A percentile compares a stretch with the other conserved stretches of the same genome.
Evolutionary conservation across 164 flowering plant genomes (phyloP).

Genomic region (Vitis vinifera): ASM3070453v1 NC_081806.1:7967001-7967500

Average conservation of each 20-base stretch:
- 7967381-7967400: constrained; percentile 90
- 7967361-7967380: constrained; percentile 92
- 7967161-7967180: constrained; percentile 44
- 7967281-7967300: constrained; percentile 2
- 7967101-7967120: constrained; percentile 72
- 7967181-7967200: constrained; percentile 58
- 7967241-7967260: background rate
- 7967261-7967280: background rate
- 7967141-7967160: constrained; percentile 68
- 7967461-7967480: constrained; percentile 50
- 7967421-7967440: constrained; percentile 86
- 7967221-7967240: background rate
- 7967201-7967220: background rate
- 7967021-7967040: too few relatives aligned
- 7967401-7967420: constrained; percentile 85
- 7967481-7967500: constrained; percentile 47
- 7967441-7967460: constrained; percentile 55
- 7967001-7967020: too few relatives aligned
- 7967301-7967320: constrained; percentile 60
- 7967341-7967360: constrained; percentile 83
- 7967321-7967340: constrained; percentile 80
- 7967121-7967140: constrained; percentile 91
- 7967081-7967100: too few relatives aligned
- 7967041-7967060: too few relatives aligned
- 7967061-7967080: too few relatives aligned